Evolutionary conservation across 2,329 filamentous ascomycete species (phyloP).

Genomic region (Ascochyta pisi): DNA sequence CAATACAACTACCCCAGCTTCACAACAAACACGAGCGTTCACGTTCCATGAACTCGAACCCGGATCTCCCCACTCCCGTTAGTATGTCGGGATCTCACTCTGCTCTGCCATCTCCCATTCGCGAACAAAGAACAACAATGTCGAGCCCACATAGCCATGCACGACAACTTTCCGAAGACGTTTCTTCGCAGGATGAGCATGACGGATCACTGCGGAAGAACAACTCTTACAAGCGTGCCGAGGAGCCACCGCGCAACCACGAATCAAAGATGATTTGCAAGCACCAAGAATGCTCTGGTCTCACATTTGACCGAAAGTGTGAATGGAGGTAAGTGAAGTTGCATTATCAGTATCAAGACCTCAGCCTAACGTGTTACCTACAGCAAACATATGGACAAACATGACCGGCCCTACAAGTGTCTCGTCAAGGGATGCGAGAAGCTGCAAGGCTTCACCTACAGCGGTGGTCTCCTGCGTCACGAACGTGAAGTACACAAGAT

Average conservation of each 20-base stretch:
- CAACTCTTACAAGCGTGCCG: slow-evolving; percentile 49
- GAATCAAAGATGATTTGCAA: slow-evolving; percentile 81
- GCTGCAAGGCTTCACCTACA: slow-evolving; percentile 92
- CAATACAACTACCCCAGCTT: slow-evolving; percentile 31
- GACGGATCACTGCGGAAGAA: slow-evolving; percentile 44
- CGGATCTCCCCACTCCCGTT: slow-evolving; percentile 46
- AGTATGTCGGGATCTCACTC: slow-evolving; percentile 42
- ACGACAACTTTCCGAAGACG: slow-evolving; percentile 35
- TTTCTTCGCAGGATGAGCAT: slow-evolving; percentile 39
- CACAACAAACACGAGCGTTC: slow-evolving; percentile 40
- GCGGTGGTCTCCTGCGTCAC: slow-evolving; percentile 85
- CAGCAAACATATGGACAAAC: slow-evolving; percentile 98
- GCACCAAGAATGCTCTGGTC: slow-evolving; percentile 69
- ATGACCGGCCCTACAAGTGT: slow-evolving; percentile 92
- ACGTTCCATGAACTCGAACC: slow-evolving; percentile 36
- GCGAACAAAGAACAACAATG: slow-evolving; percentile 29
- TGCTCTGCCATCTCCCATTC: slow-evolving; percentile 38
- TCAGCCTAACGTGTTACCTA: neutral
- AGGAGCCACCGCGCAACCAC: slow-evolving; percentile 66
- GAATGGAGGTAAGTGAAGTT: slow-evolving; percentile 84
- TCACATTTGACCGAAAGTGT: slow-evolving; percentile 81
- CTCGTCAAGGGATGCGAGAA: slow-evolving; percentile 84
- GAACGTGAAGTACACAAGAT: slow-evolving; percentile 93
- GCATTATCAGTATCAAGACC: neutral
- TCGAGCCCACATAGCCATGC: slow-evolving; percentile 32